These are phyloP conservation scores for Saccharomycopsis synnaedendra DNA, from an alignment of 805 yeast species.

Conservation along the genomic window DNA sequence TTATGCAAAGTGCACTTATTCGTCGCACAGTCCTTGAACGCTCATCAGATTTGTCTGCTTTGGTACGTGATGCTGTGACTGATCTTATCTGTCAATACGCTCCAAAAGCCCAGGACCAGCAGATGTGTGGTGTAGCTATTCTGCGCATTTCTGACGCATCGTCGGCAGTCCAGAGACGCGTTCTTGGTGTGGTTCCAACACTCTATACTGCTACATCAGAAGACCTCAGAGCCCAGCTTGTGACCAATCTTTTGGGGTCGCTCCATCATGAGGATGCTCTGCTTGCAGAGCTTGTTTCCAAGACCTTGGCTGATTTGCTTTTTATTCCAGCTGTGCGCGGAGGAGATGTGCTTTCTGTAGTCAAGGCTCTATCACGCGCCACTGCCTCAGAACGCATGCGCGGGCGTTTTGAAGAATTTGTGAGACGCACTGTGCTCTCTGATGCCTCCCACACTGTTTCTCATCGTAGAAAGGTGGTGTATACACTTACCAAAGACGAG, in stretches of 20 bases:
- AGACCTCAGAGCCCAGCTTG: slow-evolving; percentile 29
- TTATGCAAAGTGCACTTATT: slow-evolving; percentile 39
- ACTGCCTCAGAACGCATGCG: too few relatives aligned
- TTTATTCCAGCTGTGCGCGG: too few relatives aligned
- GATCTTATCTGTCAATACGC: slow-evolving; percentile 46
- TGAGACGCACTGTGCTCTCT: slow-evolving; percentile 33
- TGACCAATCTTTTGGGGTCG: slow-evolving; percentile 41
- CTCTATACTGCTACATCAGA: slow-evolving; percentile 30
- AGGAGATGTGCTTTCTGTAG: too few relatives aligned
- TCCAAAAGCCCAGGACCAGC: slow-evolving; percentile 29
- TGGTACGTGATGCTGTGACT: slow-evolving; percentile 66
- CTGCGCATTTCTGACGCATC: slow-evolving; percentile 27
- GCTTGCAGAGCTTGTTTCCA: slow-evolving; percentile 32
- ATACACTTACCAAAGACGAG: slow-evolving; percentile 10
- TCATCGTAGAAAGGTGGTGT: slow-evolving; percentile 4
- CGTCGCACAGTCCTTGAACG: slow-evolving; percentile 39
- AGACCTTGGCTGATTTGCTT: slow-evolving; percentile 24
- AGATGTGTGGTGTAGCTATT: slow-evolving; percentile 24
- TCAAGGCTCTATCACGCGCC: too few relatives aligned
- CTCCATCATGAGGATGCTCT: slow-evolving; percentile 63
- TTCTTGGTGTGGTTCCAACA: slow-evolving; percentile 37
- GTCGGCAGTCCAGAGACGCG: slow-evolving; percentile 51
- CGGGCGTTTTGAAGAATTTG: slow-evolving; percentile 31
- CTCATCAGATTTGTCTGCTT: slow-evolving; percentile 51
- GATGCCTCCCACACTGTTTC: slow-evolving; percentile 9